Conservation (phyloP, 2,329 filamentous ascomycete genomes). For the Aspergillus carbonarius region DNA sequence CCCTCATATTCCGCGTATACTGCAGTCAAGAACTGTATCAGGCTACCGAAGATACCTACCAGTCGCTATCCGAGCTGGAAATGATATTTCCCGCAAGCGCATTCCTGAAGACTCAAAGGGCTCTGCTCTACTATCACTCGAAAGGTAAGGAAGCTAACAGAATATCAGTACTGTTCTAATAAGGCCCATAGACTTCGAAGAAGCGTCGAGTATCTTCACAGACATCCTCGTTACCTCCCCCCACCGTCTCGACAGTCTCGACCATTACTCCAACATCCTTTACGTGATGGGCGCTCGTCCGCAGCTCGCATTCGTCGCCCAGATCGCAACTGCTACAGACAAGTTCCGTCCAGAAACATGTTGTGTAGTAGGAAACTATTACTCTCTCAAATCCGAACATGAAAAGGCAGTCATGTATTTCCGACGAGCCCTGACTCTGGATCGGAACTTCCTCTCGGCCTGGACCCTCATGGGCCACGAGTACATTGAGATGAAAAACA, state of each 20-base stretch:
- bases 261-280: conserved; percentile 96
- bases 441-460: conserved; percentile 85
- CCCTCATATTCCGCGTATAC: conserved; percentile 89
- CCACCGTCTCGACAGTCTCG: conserved; percentile 78
- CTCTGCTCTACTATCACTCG: conserved; percentile 83
- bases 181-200: conserved; percentile 55
- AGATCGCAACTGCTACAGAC: conserved; percentile 86
- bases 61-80: conserved; percentile 73
- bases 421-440: conserved; percentile 83
- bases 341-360: conserved; percentile 97
- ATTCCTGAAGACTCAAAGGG: conserved; percentile 87
- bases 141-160: conserved; percentile 52
- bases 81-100: conserved; percentile 82
- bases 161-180: conserved; percentile 13
- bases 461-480: conserved; percentile 99
- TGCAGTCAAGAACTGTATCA: conserved; percentile 91
- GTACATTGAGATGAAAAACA: conserved; percentile 98
- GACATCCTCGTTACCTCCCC: conserved; percentile 67
- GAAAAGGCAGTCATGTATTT: conserved; percentile 99
- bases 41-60: conserved; percentile 71
- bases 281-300: conserved; percentile 88
- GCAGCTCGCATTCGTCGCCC: conserved; percentile 88
- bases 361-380: conserved; percentile 96
- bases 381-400: conserved; percentile 88
- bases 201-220: conserved; percentile 62